Evolutionary conservation across 2,329 filamentous ascomycete genomes (phyloP).

Genomic region (Exserohilum turcica): DNA sequence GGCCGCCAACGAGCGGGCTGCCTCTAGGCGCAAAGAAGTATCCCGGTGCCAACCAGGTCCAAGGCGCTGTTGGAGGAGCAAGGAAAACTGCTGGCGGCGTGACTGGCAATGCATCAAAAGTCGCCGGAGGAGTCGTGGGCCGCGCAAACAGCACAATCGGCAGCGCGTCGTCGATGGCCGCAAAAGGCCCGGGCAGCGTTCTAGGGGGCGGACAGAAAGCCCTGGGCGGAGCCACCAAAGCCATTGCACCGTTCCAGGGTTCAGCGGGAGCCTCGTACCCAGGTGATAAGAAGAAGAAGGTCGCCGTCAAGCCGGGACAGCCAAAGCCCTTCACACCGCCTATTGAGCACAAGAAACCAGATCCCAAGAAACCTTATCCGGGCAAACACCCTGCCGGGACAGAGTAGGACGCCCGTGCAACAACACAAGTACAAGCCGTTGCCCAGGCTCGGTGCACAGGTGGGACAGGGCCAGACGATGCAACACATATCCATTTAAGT

Average conservation of each 20-base stretch:
- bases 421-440: constrained; percentile 33
- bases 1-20: constrained; percentile 19
- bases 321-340: constrained; percentile 36
- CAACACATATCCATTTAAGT: constrained; percentile 23
- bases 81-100: constrained; percentile 30
- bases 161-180: constrained; percentile 7
- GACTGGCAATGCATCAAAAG: constrained; percentile 14
- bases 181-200: constrained; percentile 8
- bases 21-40: constrained; percentile 41
- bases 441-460: constrained; percentile 31
- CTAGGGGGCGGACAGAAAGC: constrained; percentile 21
- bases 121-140: constrained; percentile 11
- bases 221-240: constrained; percentile 11
- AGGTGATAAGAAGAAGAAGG: constrained; percentile 39
- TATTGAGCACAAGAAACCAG: constrained; percentile 15
- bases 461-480: constrained; percentile 37
- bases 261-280: constrained; percentile 14
- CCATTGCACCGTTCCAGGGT: constrained; percentile 14
- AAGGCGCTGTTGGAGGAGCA: constrained; percentile 14
- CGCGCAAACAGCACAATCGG: constrained; percentile 20
- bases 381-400: constrained; percentile 40
- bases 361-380: constrained; percentile 33
- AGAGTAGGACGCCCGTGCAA: constrained; percentile 31
- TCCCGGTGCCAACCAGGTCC: constrained; percentile 26
- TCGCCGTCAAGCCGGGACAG: constrained; percentile 32